These are phyloP conservation scores for Litchi chinensis DNA, from an alignment of 345 rosid species.

Conservation along the genomic window DNA sequence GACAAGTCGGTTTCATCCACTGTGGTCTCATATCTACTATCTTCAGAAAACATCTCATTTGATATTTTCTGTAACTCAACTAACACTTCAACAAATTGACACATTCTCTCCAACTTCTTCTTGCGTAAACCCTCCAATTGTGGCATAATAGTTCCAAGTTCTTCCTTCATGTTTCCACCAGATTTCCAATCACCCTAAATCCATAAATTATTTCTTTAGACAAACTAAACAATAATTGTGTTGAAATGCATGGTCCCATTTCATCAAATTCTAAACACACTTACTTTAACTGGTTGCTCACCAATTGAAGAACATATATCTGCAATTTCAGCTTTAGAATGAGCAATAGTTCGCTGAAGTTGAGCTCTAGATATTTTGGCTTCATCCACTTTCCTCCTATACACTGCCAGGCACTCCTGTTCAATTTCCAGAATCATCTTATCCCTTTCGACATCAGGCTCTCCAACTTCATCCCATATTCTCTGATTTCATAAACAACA, in stretches of 20 bases:
- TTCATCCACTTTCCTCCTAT: conserved; percentile 47
- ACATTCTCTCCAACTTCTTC: conserved; percentile 49
- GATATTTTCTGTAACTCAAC: conserved; percentile 49
- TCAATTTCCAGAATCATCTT: conserved; percentile 53
- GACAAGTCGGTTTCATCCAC: conserved; percentile 58
- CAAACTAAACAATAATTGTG: not conserved
- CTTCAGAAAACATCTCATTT: conserved; percentile 44
- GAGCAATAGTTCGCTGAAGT: conserved; percentile 44
- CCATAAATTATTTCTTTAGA: not conserved
- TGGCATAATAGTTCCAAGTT: conserved; percentile 39
- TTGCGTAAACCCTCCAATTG: conserved; percentile 47
- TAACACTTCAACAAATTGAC: conserved; percentile 49
- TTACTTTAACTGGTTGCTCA: conserved; percentile 43
- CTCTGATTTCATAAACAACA: conserved; percentile 31
- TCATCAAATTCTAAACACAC: conserved; percentile 15
- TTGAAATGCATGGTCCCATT: not conserved
- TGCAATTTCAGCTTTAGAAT: conserved; percentile 52
- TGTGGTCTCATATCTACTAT: conserved; percentile 28
- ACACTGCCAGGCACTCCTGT: conserved; percentile 53
- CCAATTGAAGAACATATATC: conserved; percentile 52
- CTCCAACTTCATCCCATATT: conserved; percentile 71
- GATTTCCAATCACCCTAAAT: conserved; percentile 38
- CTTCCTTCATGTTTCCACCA: conserved; percentile 53
- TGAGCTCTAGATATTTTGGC: conserved; percentile 49
- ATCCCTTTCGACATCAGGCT: conserved; percentile 49